phyloP scores from a whole-genome alignment of 495 filamentous ascomycete genomes.

The Tuber calosporum region DNA sequence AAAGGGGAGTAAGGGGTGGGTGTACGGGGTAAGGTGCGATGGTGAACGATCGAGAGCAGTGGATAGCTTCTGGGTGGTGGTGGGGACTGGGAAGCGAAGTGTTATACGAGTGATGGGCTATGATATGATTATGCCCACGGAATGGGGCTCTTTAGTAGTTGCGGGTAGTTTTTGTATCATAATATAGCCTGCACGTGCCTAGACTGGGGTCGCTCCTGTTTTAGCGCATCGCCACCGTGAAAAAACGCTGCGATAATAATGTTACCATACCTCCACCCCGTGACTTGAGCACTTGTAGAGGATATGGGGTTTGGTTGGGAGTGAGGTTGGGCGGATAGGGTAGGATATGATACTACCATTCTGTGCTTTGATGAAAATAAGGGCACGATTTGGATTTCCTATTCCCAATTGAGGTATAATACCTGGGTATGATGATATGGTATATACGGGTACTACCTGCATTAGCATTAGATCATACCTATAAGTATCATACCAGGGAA shows the following conservation, averaged over 20 bases:
- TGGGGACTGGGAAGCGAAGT: background rate
- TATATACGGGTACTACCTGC: background rate
- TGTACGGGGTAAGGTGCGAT: constrained; percentile 1
- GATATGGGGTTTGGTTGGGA: background rate
- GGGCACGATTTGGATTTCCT: background rate
- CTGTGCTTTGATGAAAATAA: background rate
- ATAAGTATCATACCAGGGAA: too few species aligned
- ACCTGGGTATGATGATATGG: too few species aligned
- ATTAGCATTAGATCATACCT: too few species aligned
- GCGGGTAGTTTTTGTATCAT: background rate
- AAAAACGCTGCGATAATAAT: too few species aligned
- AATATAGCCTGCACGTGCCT: background rate
- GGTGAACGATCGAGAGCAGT: too few species aligned
- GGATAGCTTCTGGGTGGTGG: background rate
- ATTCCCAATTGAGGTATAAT: background rate
- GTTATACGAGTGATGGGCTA: background rate
- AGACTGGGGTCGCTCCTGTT: background rate
- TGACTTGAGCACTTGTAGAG: too few species aligned
- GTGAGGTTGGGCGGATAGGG: background rate
- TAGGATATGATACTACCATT: background rate
- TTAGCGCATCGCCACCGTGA: background rate
- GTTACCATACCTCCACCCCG: too few species aligned
- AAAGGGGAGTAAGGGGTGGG: constrained; percentile 11
- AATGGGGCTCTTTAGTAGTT: background rate
- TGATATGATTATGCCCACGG: background rate